These are phyloP conservation scores for Umbelopsis sp. DNA, from an alignment of 371 early-diverging fungal genomes.

Conservation along the genomic window DNA sequence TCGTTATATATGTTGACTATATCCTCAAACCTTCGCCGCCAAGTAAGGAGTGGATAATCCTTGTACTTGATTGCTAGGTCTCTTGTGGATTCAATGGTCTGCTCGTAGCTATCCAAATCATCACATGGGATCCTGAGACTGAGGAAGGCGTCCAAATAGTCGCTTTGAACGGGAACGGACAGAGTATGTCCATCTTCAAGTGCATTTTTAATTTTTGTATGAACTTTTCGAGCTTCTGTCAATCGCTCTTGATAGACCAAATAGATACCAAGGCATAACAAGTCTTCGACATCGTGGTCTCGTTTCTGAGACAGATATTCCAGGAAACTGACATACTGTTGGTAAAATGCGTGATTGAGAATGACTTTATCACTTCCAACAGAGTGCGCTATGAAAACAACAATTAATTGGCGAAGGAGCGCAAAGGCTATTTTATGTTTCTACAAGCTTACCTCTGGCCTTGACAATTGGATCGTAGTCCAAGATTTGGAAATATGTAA, in stretches of 20 bases:
- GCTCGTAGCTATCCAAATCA: slow-evolving; percentile 18
- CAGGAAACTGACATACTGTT: slow-evolving; percentile 49
- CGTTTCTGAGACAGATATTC: slow-evolving; percentile 42
- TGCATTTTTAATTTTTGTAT: slow-evolving; percentile 21
- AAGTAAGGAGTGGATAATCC: slow-evolving; percentile 42
- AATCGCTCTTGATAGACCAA: slow-evolving; percentile 60
- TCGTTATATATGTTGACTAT: slow-evolving; percentile 17
- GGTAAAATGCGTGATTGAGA: slow-evolving; percentile 45
- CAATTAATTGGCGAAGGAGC: no score
- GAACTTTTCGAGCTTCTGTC: slow-evolving; percentile 47
- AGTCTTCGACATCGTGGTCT: slow-evolving; percentile 33
- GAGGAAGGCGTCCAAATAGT: slow-evolving; percentile 58
- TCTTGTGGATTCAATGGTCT: slow-evolving; percentile 22
- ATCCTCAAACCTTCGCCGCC: slow-evolving; percentile 50
- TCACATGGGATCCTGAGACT: slow-evolving; percentile 47
- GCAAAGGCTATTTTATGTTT: no score
- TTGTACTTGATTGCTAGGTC: slow-evolving; percentile 42
- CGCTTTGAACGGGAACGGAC: slow-evolving; percentile 41
- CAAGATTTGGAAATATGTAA: slow-evolving; percentile 22
- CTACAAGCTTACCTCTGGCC: slow-evolving; percentile 43
- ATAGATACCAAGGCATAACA: slow-evolving; percentile 45
- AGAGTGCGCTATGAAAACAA: slow-evolving; percentile 27
- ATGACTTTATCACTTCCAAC: slow-evolving; percentile 28
- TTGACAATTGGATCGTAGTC: slow-evolving; percentile 61
- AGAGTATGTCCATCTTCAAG: slow-evolving; percentile 12